Evolutionary conservation across 2,329 filamentous ascomycete genomes (phyloP), one percentile per base, ranked within the genome.

Genomic region (Diaporthe velutina): DNA sequence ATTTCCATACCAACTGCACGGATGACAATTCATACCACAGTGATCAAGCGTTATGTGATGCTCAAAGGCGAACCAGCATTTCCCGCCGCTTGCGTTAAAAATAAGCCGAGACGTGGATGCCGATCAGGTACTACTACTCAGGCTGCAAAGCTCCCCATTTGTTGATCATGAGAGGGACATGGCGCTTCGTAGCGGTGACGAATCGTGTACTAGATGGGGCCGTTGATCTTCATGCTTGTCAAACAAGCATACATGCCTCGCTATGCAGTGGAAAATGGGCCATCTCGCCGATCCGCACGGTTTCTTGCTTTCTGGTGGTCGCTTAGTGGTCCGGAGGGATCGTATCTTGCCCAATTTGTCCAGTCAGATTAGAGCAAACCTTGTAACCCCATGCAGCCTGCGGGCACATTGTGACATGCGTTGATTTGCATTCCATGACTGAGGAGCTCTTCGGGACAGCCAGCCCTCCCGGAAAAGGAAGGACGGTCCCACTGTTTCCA

Each of bases 61-160:
- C 5, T 1, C 7, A 25, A 12, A 35, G 5, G 3, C 5, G 9
- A n/a, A 9, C 0, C 40, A 5, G 15, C 3, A 1, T 15, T 35
- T 17, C 22, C 45, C 28, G 12, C 30, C 4, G 5, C 3, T 50
- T 19, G 45, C 4, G 30, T 25, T 52, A 19, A 12, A 25, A 67
- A 17, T 38, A 30, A 3, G 9, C 2, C 6, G 4, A 5, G 15
- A 3, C 4, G 52, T 28, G 10, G 9, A 28, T 8, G 45, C 13
- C 9, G 45, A 30, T 28, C 64, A 52, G 45, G 3, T 19, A 52
- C 38, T 19, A 52, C 38, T 22, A 52, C 30, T 52, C 38, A 67
- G 13, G 45, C 61, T 52, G 61, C 19, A 22, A 8, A 38, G 64
- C 30, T 17, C 30, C 17, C 30, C 25, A 38, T 67, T 38, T 22